Evolutionary conservation across 306 rosid genomes (phyloP).

Genomic region (Hippophae tibetana): DNA sequence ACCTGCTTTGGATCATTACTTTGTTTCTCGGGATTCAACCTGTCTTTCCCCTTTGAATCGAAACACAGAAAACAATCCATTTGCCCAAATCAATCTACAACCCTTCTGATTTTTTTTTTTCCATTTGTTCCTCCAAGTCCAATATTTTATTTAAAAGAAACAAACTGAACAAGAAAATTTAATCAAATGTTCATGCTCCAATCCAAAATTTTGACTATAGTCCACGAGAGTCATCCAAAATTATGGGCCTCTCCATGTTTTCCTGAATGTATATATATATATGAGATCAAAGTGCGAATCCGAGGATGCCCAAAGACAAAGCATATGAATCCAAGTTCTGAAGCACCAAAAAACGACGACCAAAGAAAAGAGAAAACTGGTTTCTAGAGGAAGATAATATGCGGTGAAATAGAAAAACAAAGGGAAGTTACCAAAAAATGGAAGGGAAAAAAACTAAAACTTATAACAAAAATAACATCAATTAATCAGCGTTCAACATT

Average conservation of each 20-base stretch:
- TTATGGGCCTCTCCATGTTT: conserved; percentile 1
- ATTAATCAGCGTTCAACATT: too few relatives aligned
- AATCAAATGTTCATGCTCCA: conserved; percentile 27
- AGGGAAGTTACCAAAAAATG: too few relatives aligned
- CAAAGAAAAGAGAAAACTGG: too few relatives aligned
- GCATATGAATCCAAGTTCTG: conserved; percentile 24
- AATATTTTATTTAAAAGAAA: conserved; percentile 1
- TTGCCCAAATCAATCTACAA: conserved; percentile 22
- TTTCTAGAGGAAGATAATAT: too few relatives aligned
- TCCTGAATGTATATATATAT: neutral
- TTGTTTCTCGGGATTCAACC: conserved; percentile 53
- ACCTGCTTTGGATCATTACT: conserved; percentile 41
- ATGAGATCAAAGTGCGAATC: conserved; percentile 17
- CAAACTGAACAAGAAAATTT: conserved; percentile 19
- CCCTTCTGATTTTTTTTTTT: neutral
- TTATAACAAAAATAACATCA: too few relatives aligned
- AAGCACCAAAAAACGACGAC: neutral
- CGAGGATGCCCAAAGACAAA: conserved; percentile 19
- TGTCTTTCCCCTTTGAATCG: conserved; percentile 86
- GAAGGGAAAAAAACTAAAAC: too few relatives aligned
- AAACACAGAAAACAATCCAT: conserved; percentile 94
- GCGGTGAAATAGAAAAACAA: too few relatives aligned
- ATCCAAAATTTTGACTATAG: conserved; percentile 19
- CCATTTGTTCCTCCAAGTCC: neutral
- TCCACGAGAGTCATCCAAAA: conserved; percentile 20